phyloP scores from a whole-genome alignment of 163 green algal genomes.

The Scenedesmus sp. region DNA sequence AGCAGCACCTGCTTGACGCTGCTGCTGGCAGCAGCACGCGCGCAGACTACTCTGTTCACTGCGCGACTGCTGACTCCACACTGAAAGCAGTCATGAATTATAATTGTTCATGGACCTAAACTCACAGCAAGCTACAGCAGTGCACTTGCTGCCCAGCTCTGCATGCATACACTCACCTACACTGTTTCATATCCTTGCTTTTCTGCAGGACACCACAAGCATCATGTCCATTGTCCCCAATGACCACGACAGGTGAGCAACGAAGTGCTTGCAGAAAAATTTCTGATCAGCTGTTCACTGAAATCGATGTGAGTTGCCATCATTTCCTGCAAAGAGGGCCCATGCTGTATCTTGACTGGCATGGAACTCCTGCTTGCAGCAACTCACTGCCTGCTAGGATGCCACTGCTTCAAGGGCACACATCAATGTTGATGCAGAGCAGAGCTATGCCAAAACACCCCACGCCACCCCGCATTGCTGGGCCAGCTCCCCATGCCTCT shows the following conservation, averaged over 20 bases:
- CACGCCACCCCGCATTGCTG: no score
- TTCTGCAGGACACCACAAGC: constrained; percentile 21
- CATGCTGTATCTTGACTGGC: no score
- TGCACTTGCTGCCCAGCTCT: not conserved
- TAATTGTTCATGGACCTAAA: not conserved
- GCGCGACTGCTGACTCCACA: not conserved
- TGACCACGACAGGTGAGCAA: constrained; percentile 38
- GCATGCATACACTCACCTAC: not conserved
- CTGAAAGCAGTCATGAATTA: not conserved
- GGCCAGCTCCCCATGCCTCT: no score
- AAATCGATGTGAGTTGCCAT: not conserved
- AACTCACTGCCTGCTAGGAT: no score
- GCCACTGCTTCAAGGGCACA: no score
- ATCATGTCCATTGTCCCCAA: constrained; percentile 44
- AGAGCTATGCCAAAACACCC: no score
- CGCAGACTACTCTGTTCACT: not conserved
- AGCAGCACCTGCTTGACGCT: not conserved
- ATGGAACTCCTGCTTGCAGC: no score
- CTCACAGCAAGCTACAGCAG: not conserved
- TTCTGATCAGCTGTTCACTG: not conserved
- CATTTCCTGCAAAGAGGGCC: not conserved
- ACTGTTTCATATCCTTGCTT: not conserved
- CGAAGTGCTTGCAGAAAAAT: not conserved
- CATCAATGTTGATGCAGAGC: no score
- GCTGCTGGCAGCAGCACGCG: not conserved